Evolutionary conservation across 768 basidiomycete species (phyloP), one percentile per base, ranked within the genome.

Genomic region (Mycena chlorophos): DNA sequence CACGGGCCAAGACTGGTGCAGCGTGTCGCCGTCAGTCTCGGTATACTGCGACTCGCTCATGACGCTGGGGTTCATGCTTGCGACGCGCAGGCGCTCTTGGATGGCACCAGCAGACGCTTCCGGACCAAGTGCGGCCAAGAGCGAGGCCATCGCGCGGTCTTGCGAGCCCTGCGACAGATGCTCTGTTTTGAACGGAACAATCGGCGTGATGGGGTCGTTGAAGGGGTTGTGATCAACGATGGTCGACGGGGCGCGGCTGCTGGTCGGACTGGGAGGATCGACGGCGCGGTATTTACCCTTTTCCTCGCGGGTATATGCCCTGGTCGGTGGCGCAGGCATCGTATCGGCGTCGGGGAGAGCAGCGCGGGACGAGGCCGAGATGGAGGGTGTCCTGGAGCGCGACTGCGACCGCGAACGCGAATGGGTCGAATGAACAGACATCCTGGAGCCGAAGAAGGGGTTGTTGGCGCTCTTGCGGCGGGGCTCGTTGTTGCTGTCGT

Each of bases 41-140:
- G 52, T 51, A 25, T 56, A 61, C 30, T 29, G 50, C 42, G 59
- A 57, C 22, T 25, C 51, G 47, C 50, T 61, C 31, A 55, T 5
- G 22, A 62, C 23, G 46, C 43, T 49, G 13, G 60, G 56, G 22
- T 62, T 37, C 56, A 62, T 58, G 60, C 60, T 62, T 17, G 79
- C 76, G 25, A 85, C 75, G 42, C 85, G 75, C 62, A 85, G 67
- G 28, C 81, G 72, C 51, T 74, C 75, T 60, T 81, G 73, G 2
- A 76, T 73, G 52, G 79, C 77, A 30, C 76, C 74, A 42, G 76
- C 73, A 1, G 77, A 66, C 2, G 77, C 70, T 30, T 49, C 5
- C 5, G 56, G 39, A 3, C 85, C 78, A 39, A 89, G 77, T n/a
- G 84, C 87, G 20, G 83, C 86, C 55, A 88, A 79, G 49, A 89